These are phyloP conservation scores for Tetrapisispora iriomotensis DNA, from an alignment of 805 yeast species.

Conservation along the genomic window DNA sequence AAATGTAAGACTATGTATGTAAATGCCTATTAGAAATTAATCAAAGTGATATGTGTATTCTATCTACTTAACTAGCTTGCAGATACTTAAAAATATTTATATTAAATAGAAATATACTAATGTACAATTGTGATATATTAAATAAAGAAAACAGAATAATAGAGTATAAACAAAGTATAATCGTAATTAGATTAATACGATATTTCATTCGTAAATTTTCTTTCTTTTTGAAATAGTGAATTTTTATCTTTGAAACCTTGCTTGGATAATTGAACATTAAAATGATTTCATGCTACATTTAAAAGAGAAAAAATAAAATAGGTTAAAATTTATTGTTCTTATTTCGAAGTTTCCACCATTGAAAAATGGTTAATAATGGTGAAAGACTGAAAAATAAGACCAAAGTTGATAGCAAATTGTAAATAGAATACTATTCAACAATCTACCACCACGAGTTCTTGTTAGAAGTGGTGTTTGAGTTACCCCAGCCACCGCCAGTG, in stretches of 20 bases:
- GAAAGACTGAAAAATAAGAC: neutral
- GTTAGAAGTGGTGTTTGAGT: constrained; percentile 14
- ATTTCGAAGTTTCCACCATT: neutral
- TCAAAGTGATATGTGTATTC: constrained; percentile 8
- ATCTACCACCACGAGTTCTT: constrained; percentile 20
- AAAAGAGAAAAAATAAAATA: constrained; percentile 4
- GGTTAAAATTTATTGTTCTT: neutral
- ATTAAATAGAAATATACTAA: constrained; percentile 5
- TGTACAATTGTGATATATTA: constrained; percentile 8
- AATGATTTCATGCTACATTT: constrained; percentile 6
- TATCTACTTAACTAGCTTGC: constrained; percentile 10
- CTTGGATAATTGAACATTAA: no score
- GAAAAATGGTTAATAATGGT: no score
- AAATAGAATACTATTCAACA: constrained; percentile 2
- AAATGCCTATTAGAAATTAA: neutral
- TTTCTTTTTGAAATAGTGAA: constrained; percentile 14
- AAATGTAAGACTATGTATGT: neutral
- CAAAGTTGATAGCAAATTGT: constrained; percentile 2
- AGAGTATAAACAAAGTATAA: no score
- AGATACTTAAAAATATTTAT: constrained; percentile 5
- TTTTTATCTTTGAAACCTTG: constrained; percentile 3
- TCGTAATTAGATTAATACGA: no score
- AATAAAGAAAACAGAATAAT: constrained; percentile 3
- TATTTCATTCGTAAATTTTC: no score
- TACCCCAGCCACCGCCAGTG: constrained; percentile 20